Evolutionary conservation across 2,329 filamentous ascomycete species (phyloP), one percentile per base, ranked within the genome.

Genomic region (Beauveria pseudobassiana): DNA sequence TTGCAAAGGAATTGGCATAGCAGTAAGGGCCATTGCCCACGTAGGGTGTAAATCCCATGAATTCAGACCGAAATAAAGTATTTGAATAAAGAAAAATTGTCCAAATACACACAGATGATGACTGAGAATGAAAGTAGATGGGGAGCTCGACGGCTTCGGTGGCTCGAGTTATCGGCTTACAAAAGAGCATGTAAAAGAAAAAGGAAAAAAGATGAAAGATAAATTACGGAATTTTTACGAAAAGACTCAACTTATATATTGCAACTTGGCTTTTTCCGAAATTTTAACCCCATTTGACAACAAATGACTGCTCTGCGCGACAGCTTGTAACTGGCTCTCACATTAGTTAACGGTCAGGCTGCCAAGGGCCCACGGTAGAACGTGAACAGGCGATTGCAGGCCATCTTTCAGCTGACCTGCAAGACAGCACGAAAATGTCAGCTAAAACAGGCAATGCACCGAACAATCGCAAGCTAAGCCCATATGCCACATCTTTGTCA

Each of bases 1-100:
- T 67, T 22, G 65, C 63, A 14, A 67, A 57, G 5, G 63, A 64
- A 54, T 67, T 67, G 40, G 65, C 54, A 46, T 65, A 67, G 62
- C 64, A 67, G 59, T 67, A 67, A 3, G 64, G 65, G 22, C 65
- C 65, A 7, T 57, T 64, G 57, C 65, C 64, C n/a, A 65, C 50
- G 48, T 65, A 67, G 2, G 61, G n/a, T 24, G 54, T 50, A 57
- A 57, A 59, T 26, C 1, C 30, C 61, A 64, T 64, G n/a, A 3
- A 1, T 38, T 38, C 14, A 6, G 5, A 38, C 14, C 22, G 22
- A 24, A 24, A 24, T 24, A 3, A 24, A 24, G 22, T 24, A 24
- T 24, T 24, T 24, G 3, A 24, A 24, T 24, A 24, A 24, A 3
- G 34, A 16, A 38, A 16, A 38, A 3, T 38, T 16, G 34, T 6